phyloP scores from a whole-genome alignment of 179 eudicot species.

The Pouteria campechiana region DNA sequence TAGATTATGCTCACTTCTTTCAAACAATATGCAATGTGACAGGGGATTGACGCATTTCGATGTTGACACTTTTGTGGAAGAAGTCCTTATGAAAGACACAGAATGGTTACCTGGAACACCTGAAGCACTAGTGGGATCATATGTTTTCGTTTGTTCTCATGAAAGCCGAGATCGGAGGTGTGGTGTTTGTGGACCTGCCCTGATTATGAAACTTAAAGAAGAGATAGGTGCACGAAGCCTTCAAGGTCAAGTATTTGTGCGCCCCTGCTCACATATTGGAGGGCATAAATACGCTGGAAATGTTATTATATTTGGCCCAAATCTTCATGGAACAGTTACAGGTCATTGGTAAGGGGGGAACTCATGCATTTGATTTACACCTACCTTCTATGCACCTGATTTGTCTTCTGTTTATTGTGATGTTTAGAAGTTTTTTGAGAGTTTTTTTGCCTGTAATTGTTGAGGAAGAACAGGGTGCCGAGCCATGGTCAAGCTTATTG shows the following conservation, averaged over 20 bases:
- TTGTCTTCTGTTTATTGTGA: too few species aligned
- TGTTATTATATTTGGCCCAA: slow-evolving; percentile 79
- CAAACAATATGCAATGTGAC: slow-evolving; percentile 17
- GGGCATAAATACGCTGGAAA: slow-evolving; percentile 97
- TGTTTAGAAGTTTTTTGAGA: too few species aligned
- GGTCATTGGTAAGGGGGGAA: slow-evolving; percentile 72
- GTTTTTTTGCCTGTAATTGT: too few species aligned
- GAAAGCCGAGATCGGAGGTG: slow-evolving; percentile 88
- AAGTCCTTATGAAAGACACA: slow-evolving; percentile 81
- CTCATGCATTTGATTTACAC: background rate
- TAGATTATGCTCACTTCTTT: too few species aligned
- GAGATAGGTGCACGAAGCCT: slow-evolving; percentile 65
- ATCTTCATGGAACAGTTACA: slow-evolving; percentile 37
- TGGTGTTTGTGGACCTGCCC: slow-evolving; percentile 93
- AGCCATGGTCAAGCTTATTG: too few species aligned
- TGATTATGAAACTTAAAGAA: slow-evolving; percentile 64
- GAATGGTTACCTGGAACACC: slow-evolving; percentile 95
- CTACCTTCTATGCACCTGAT: background rate
- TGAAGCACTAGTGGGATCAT: slow-evolving; percentile 63
- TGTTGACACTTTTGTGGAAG: slow-evolving; percentile 92
- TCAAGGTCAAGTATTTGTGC: slow-evolving; percentile 70
- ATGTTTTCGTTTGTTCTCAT: slow-evolving; percentile 88
- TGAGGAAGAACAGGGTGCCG: too few species aligned
- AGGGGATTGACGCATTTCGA: slow-evolving; percentile 99
- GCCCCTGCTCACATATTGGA: slow-evolving; percentile 96